Base-by-base conservation (phyloP, 208 protist genomes). In the Crithidia sp. region DNA sequence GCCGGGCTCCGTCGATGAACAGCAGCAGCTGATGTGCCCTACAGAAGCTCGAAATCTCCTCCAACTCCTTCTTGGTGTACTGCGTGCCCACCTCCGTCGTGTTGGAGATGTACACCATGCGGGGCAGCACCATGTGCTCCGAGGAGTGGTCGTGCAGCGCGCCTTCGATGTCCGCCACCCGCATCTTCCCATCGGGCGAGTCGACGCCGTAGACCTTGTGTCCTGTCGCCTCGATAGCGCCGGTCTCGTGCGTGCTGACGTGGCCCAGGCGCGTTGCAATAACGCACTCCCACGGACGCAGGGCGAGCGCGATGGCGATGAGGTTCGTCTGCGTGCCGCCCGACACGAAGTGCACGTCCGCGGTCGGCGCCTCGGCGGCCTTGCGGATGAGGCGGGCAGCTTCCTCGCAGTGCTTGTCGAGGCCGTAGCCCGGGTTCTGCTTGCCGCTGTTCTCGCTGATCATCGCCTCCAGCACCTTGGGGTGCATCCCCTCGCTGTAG, bases 61-160 rank as follows among this genome's bases (percentile, higher is more conserved):
- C 53, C 44, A 89, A 8, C 72, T 89, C 84, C 9, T 50, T 36
- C 74, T 79, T 81, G 7, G 76, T 82, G 81, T 89, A 89, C 56
- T 78, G 62, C 44, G 76, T 81, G 57, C 84, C 84, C 0, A 81
- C 61, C 73, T 89, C 80, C 1, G 84, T 89, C 13, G 84, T 76
- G 67, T 89, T 85, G 28, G 84, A 86, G 67, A 89, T 82, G 74
- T 84, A 89, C 66, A 89, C 81, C 39, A 89, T 55, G 37, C 61
- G 61, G 0, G 84, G 84, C 41, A 74, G 54, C 59, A 83, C 77
- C 80, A 84, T 85, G 76, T 89, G 81, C 74, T 82, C 84, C 10
- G 71, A 75, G 2, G 50, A 39, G 70, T 86, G 64, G 13, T 63
- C 73, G 16, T 39, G 74, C 44, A 89, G n/a, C 16, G 70, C 73